Percentiles rank a stretch among this genome's conserved stretches.
Evolutionary conservation across 2,329 filamentous ascomycete species (phyloP).

Genomic region (Trichophyton benhamiae): DNA sequence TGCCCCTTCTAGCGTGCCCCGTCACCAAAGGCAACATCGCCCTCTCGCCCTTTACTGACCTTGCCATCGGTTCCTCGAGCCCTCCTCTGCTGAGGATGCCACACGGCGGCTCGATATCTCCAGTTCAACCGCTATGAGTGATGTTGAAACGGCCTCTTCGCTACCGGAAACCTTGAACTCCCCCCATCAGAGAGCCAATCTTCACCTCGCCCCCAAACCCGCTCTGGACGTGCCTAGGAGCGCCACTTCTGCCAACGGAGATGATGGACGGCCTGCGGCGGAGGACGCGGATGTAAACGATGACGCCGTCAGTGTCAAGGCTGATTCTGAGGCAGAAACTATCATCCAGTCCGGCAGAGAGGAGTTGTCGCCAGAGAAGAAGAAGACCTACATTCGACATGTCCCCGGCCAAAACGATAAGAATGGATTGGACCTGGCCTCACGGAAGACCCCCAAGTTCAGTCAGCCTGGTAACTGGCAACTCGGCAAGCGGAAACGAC

Average conservation of each 20-base stretch:
- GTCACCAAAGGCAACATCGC: not conserved
- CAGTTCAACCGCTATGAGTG: constrained; percentile 37
- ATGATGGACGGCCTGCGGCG: not conserved
- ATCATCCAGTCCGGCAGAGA: constrained; percentile 38
- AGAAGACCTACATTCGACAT: constrained; percentile 31
- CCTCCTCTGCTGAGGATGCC: constrained; percentile 27
- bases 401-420: constrained; percentile 6
- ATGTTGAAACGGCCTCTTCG: constrained; percentile 31
- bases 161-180: constrained; percentile 5
- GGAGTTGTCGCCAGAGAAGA: constrained; percentile 36
- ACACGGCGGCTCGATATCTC: constrained; percentile 28
- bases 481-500: constrained; percentile 22
- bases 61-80: constrained; percentile 1
- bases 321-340: constrained; percentile 39
- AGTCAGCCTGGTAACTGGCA: constrained; percentile 18
- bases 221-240: not conserved
- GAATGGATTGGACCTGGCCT: constrained; percentile 20
- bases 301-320: constrained; percentile 28
- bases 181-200: not conserved
- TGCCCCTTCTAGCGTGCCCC: not conserved
- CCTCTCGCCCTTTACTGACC: not conserved
- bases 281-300: constrained; percentile 11
- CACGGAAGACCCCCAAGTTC: constrained; percentile 9
- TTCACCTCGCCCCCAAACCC: constrained; percentile 1
- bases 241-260: not conserved